phyloP scores from a whole-genome alignment of 345 rosid genomes.

The Gossypium raimondii region DNA sequence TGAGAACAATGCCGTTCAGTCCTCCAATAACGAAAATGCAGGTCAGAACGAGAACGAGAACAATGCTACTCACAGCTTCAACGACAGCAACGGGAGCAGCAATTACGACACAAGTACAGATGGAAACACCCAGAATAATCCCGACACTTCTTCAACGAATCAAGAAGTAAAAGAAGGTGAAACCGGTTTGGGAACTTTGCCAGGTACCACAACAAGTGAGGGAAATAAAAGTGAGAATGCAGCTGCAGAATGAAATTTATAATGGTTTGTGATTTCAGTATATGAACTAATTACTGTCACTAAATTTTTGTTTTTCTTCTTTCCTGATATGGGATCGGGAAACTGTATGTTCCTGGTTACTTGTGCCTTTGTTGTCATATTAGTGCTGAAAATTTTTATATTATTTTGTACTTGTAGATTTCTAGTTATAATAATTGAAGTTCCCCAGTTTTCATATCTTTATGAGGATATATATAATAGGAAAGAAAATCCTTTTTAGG shows the following conservation, averaged over 20 bases:
- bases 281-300: background rate
- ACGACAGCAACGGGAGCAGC: too few species aligned
- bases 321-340: slow-evolving; percentile 12
- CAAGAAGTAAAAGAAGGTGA: slow-evolving; percentile 42
- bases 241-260: slow-evolving; percentile 43
- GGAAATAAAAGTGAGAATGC: slow-evolving; percentile 31
- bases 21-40: too few species aligned
- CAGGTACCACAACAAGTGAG: slow-evolving; percentile 26
- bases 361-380: slow-evolving; percentile 9
- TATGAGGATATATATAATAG: background rate
- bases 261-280: background rate
- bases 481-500: background rate
- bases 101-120: slow-evolving; percentile 11
- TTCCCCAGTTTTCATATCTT: background rate
- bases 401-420: slow-evolving; percentile 12
- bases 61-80: background rate
- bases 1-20: background rate
- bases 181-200: slow-evolving; percentile 45
- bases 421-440: background rate
- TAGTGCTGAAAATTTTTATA: background rate
- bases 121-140: slow-evolving; percentile 27
- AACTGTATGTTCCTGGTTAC: slow-evolving; percentile 6
- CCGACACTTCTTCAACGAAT: slow-evolving; percentile 24
- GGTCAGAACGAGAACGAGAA: background rate
- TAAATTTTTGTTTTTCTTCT: background rate